Conservation (phyloP, 768 basidiomycete genomes). For the Tulasnella sp. region DNA sequence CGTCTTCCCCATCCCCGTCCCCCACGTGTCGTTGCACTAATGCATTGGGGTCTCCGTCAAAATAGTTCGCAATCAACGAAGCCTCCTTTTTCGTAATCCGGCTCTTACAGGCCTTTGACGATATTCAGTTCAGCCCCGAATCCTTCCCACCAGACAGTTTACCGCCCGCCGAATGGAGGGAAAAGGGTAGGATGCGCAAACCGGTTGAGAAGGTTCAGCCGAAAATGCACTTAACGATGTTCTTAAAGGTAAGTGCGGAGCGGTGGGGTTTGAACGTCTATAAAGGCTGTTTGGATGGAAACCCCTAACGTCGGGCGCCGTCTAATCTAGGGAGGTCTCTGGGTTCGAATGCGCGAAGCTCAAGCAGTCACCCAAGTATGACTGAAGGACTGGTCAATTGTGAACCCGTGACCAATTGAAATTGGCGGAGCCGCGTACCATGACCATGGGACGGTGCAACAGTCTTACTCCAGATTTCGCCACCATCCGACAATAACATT, state of each 20-base stretch:
- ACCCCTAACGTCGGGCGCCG: background rate
- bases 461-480: background rate
- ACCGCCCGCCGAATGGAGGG: constrained; percentile 58
- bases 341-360: constrained; percentile 8
- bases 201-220: constrained; percentile 59
- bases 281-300: background rate
- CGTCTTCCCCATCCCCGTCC: background rate
- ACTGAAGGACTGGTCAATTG: background rate
- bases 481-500: background rate
- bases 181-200: constrained; percentile 45
- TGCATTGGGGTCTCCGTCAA: constrained; percentile 37
- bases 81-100: constrained; percentile 66
- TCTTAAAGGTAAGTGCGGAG: constrained; percentile 51
- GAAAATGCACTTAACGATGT: constrained; percentile 59
- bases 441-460: background rate
- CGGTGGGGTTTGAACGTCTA: background rate
- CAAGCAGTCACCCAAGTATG: background rate
- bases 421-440: background rate
- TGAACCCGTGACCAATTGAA: background rate
- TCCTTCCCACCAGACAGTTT: constrained; percentile 58
- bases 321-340: background rate
- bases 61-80: constrained; percentile 71
- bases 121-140: constrained; percentile 58
- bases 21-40: constrained; percentile 12
- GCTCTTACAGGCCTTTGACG: constrained; percentile 61